phyloP scores from a whole-genome alignment of 2,329 filamentous ascomycete species.

The Neobulgaria alba region DNA sequence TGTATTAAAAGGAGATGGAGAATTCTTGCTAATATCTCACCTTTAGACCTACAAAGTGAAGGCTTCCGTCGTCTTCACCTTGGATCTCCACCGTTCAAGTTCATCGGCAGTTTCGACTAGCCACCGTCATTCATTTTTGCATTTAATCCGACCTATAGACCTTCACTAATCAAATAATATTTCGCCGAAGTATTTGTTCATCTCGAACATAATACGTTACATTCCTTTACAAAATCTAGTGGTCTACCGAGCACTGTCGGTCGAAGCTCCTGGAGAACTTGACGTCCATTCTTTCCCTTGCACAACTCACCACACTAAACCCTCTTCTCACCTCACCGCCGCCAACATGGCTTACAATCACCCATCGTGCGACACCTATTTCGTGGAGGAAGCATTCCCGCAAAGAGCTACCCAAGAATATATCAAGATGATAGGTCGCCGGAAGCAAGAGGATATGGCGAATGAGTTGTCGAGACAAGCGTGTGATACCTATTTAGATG shows the following conservation, averaged over 20 bases:
- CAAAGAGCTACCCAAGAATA: conserved; percentile 52
- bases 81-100: conserved; percentile 14
- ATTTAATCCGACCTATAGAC: conserved; percentile 20
- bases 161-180: conserved; percentile 28
- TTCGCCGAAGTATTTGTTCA: not conserved
- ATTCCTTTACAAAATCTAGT: conserved; percentile 8
- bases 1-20: conserved; percentile 1
- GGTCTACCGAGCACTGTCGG: conserved; percentile 12
- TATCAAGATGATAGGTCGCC: conserved; percentile 67
- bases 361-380: conserved; percentile 60
- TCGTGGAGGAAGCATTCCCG: conserved; percentile 44
- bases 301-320: conserved; percentile 4
- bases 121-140: conserved; percentile 28
- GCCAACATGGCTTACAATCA: conserved; percentile 25
- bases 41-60: conserved; percentile 19
- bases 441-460: conserved; percentile 80
- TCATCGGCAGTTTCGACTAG: conserved; percentile 20
- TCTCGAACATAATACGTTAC: not conserved
- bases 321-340: conserved; percentile 8
- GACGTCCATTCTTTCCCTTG: conserved; percentile 27
- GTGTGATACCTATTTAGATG: conserved; percentile 85
- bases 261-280: conserved; percentile 30
- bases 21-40: conserved; percentile 9
- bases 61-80: conserved; percentile 15
- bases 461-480: conserved; percentile 81